Evolutionary conservation across 805 yeast genomes (phyloP).

Genomic region (Blastobotrys terrestris): DNA sequence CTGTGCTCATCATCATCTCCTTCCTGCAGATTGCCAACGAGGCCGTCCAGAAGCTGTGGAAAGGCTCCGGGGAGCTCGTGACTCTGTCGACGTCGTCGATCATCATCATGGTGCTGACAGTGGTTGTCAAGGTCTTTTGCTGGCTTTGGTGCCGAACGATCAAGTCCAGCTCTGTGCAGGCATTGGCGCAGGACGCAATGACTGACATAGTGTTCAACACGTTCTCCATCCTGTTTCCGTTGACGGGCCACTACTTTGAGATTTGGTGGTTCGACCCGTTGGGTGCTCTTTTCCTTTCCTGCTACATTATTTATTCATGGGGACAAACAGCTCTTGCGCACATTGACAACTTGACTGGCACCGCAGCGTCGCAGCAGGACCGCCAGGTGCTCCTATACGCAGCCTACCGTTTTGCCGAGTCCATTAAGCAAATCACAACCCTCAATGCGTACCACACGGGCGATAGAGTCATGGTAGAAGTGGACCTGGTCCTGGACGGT

Average conservation of each 20-base stretch:
- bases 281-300: slow-evolving; percentile 61
- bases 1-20: slow-evolving; percentile 63
- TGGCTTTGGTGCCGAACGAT: slow-evolving; percentile 58
- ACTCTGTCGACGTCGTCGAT: slow-evolving; percentile 46
- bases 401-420: slow-evolving; percentile 62
- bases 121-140: slow-evolving; percentile 52
- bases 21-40: slow-evolving; percentile 68
- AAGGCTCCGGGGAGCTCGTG: slow-evolving; percentile 36
- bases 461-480: slow-evolving; percentile 68
- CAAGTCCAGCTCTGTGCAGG: slow-evolving; percentile 63
- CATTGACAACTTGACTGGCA: slow-evolving; percentile 68
- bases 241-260: slow-evolving; percentile 45
- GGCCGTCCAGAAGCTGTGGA: slow-evolving; percentile 45
- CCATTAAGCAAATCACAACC: slow-evolving; percentile 56
- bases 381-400: slow-evolving; percentile 62
- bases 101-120: slow-evolving; percentile 57
- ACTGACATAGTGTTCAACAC: slow-evolving; percentile 71
- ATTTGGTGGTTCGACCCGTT: slow-evolving; percentile 70
- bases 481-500: slow-evolving; percentile 57
- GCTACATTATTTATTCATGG: slow-evolving; percentile 64
- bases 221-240: slow-evolving; percentile 66
- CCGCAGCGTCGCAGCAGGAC: slow-evolving; percentile 56
- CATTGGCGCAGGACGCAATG: slow-evolving; percentile 74
- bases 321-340: slow-evolving; percentile 59
- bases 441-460: slow-evolving; percentile 74